Evolutionary conservation across 345 rosid genomes (phyloP), one percentile per base, ranked within the genome.

Genomic region (Aethionema arabicum): DNA sequence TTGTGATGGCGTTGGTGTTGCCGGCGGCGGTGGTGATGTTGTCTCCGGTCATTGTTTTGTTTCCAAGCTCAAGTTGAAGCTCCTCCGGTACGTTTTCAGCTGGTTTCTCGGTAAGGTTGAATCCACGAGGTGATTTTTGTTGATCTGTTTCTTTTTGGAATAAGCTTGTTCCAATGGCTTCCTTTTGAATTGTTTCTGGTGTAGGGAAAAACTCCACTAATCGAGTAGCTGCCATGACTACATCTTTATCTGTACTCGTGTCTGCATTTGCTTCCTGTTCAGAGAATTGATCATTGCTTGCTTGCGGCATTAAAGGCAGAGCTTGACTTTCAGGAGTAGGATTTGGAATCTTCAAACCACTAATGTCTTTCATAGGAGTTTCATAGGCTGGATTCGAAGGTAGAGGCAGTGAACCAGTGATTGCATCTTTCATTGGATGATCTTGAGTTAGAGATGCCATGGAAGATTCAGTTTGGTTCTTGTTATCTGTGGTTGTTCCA

Each of bases 51-150:
- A 11, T 9, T 7, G 32, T 44, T 71, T 73, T 74, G 70, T 57
- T 65, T 12, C 65, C 70, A 68, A 63, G 70, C 74, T 74, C 79
- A 36, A 60, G 21, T 48, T 48, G 68, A 30, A 77, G 63, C 54
- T 67, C 77, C 33, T 74, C 66, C 4, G 48, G 61, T 12, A 50
- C 57, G 46, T 71, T 74, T 63, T 67, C 74, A 62, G 39, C 68
- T 14, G 44, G 65, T 61, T 67, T 57, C 35, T 59, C 69, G 11
- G 52, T 37, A 11, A 49, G 55, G 33, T 69, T 58, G 10, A 74
- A 52, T 52, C 74, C 85, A 63, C 50, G 65, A 64, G 72, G 42
- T 54, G 52, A 12, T 41, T 56, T 74, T 29, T 63, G 54, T 42
- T 40, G 62, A 35, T 56, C 68, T 11, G 0, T 72, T 49, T 63